phyloP scores from a whole-genome alignment of 1,284 basidiomycete species.

The Abortiporus biennis region DNA sequence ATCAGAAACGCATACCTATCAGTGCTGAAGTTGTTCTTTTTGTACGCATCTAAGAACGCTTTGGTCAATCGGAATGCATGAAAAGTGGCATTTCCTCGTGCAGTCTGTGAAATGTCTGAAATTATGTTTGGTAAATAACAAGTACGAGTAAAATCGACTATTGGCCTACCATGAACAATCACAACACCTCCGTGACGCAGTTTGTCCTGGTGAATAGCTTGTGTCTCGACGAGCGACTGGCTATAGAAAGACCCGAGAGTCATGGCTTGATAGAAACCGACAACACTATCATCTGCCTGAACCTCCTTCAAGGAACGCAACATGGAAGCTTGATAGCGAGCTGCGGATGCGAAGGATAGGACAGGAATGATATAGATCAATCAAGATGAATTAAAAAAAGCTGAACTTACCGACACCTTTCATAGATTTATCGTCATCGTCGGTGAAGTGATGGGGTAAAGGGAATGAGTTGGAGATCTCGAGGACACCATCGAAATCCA shows the following conservation, averaged over 20 bases:
- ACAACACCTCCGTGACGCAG: slow-evolving; percentile 85
- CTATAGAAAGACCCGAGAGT: slow-evolving; percentile 90
- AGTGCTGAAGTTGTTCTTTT: slow-evolving; percentile 83
- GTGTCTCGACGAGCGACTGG: slow-evolving; percentile 85
- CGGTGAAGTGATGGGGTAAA: slow-evolving; percentile 64
- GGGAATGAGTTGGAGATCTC: slow-evolving; percentile 94
- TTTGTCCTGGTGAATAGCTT: slow-evolving; percentile 77
- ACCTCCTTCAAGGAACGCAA: slow-evolving; percentile 86
- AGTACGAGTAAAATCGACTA: slow-evolving; percentile 5
- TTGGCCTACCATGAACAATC: slow-evolving; percentile 75
- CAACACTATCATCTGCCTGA: slow-evolving; percentile 89
- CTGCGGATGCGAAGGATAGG: slow-evolving; percentile 30
- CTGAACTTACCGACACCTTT: slow-evolving; percentile 60
- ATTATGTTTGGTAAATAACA: slow-evolving; percentile 2
- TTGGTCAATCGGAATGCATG: slow-evolving; percentile 87
- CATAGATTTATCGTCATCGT: slow-evolving; percentile 73
- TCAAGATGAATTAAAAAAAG: not conserved
- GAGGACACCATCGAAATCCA: slow-evolving; percentile 88
- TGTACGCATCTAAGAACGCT: slow-evolving; percentile 83
- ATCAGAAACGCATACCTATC: slow-evolving; percentile 52
- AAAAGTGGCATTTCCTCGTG: slow-evolving; percentile 85
- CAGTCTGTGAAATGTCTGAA: slow-evolving; percentile 66
- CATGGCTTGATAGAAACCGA: slow-evolving; percentile 95
- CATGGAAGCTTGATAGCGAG: slow-evolving; percentile 83
- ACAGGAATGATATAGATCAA: not conserved